These are phyloP conservation scores for Aphanoascus verrucosus DNA, from an alignment of 2,329 filamentous ascomycete species.

Conservation along the genomic window DNA sequence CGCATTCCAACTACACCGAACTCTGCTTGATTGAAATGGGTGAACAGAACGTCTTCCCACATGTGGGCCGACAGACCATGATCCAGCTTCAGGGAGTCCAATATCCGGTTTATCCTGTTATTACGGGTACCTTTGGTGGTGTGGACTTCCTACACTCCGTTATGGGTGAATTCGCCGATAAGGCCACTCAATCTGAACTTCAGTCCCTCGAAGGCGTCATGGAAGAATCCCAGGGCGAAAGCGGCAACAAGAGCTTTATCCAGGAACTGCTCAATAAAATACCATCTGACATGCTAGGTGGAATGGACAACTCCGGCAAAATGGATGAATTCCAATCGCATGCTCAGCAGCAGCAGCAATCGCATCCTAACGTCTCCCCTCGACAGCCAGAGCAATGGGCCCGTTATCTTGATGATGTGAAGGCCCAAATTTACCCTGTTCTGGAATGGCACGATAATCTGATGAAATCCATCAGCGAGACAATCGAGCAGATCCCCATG, in stretches of 20 bases:
- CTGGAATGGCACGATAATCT: slow-evolving; percentile 86
- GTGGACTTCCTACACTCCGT: slow-evolving; percentile 91
- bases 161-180: slow-evolving; percentile 68
- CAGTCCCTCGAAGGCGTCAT: slow-evolving; percentile 80
- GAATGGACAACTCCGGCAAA: slow-evolving; percentile 52
- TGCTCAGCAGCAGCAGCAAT: slow-evolving; percentile 61
- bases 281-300: slow-evolving; percentile 67
- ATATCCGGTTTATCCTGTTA: slow-evolving; percentile 61
- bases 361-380: slow-evolving; percentile 57
- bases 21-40: slow-evolving; percentile 79
- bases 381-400: slow-evolving; percentile 77
- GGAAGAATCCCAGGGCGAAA: slow-evolving; percentile 48
- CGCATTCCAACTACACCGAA: slow-evolving; percentile 88
- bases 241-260: slow-evolving; percentile 59
- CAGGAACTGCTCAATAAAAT: slow-evolving; percentile 72
- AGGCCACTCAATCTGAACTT: slow-evolving; percentile 82
- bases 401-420: slow-evolving; percentile 60
- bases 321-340: slow-evolving; percentile 71
- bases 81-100: slow-evolving; percentile 58
- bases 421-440: slow-evolving; percentile 73
- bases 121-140: slow-evolving; percentile 88
- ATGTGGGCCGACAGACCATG: slow-evolving; percentile 66
- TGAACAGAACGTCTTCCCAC: slow-evolving; percentile 70
- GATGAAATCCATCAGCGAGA: slow-evolving; percentile 64
- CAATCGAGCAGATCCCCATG: slow-evolving; percentile 75